Evolutionary conservation across 768 basidiomycete species (phyloP), one percentile per base, ranked within the genome.

Genomic region (Hericium erinaceus): DNA sequence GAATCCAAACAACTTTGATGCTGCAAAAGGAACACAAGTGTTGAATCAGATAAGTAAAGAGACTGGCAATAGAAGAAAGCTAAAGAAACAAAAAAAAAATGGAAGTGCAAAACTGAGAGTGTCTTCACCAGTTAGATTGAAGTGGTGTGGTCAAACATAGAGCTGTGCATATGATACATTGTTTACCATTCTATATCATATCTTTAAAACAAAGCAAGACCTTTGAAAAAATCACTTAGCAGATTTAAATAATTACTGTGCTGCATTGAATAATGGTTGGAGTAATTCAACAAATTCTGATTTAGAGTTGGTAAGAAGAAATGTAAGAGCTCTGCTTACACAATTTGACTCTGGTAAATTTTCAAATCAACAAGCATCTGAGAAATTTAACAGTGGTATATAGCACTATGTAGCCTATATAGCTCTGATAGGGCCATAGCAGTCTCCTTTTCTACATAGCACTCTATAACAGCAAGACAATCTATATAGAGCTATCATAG

Each of bases 151-250:
- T 20, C n/a, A 46, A n/a, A 57, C 22, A 10, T 52, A n/a, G 15
- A 56, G 49, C 55, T 60, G 59, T 60, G 59, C 59, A 33, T 60
- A 50, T 53, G 59, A 60, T 37, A 50, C 28, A 24, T 8, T 57
- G 2, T n/a, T 60, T 11, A 40, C 33, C 28, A 57, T 57, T 20
- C 48, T 55, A 12, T 40, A 39, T 16, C 33, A 48, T 11, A 51
- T 49, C 1, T 50, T 39, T 20, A 15, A 4, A 15, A n/a, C 41
- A 10, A 16, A 49, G 1, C 20, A 9, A 20, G 26, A n/a, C 15
- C 13, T 16, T 1, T 55, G 44, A 54, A 13, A 10, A 9, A 46
- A 44, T 9, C 10, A 52, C 11, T n/a, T 40, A 5, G 22, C 54
- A 18, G 18, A 41, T 28, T 18, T 57, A 41, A 55, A 51, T 41